Conservation (phyloP, 495 filamentous ascomycete species). For the Aspergillus taichungensis region DNA sequence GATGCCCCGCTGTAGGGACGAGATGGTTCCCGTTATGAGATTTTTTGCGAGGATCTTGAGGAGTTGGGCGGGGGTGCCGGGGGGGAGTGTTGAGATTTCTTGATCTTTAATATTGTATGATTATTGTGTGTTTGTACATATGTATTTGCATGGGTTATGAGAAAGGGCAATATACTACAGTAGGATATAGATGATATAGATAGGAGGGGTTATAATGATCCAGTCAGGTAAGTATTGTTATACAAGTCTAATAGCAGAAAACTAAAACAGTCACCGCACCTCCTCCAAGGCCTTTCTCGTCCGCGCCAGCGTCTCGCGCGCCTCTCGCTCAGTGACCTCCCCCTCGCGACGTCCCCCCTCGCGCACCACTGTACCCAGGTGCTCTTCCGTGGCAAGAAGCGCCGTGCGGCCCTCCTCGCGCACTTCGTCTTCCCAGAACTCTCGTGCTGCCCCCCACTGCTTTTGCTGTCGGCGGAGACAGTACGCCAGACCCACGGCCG, state of each 20-base stretch:
- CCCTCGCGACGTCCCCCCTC: conserved; percentile 30
- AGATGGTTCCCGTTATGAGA: conserved; percentile 88
- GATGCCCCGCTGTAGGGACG: conserved; percentile 76
- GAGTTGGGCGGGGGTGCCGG: conserved; percentile 53
- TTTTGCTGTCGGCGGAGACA: conserved; percentile 66
- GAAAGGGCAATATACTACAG: background rate
- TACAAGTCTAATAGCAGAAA: background rate
- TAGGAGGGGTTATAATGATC: too few relatives aligned
- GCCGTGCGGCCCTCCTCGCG: conserved; percentile 72
- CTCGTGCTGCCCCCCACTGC: conserved; percentile 64
- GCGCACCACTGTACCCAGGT: conserved; percentile 48
- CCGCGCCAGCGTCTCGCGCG: conserved; percentile 42
- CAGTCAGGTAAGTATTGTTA: background rate
- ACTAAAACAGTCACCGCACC: conserved; percentile 14
- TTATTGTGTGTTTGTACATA: background rate
- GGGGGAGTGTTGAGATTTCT: conserved; percentile 49
- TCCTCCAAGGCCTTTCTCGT: conserved; percentile 48
- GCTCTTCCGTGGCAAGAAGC: conserved; percentile 59
- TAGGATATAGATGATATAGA: conserved; percentile 6
- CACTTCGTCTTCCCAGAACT: conserved; percentile 66
- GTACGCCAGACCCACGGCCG: conserved; percentile 66
- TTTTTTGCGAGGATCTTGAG: conserved; percentile 75
- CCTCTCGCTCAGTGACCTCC: conserved; percentile 32
- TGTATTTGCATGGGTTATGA: background rate
- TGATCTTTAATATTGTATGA: conserved; percentile 4